Base-by-base conservation (phyloP, 1,284 basidiomycete genomes). In the Rhodotorula sp. region DNA sequence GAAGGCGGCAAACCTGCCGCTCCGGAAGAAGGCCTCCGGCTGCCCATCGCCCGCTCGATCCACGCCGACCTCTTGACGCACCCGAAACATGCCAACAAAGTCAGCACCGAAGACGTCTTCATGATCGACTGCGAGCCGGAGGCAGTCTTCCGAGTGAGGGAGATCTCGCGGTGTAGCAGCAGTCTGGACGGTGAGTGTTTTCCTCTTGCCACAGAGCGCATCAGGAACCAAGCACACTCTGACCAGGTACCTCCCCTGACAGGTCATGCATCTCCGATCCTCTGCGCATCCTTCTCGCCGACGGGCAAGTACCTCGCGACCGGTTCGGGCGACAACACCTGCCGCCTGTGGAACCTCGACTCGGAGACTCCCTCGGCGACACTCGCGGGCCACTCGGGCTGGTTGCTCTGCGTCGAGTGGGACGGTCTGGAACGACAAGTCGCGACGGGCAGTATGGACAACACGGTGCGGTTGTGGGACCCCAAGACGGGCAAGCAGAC, bases 401-500 rank as follows among this genome's bases (percentile, higher is more conserved):
- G 95, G 95, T 93, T 99, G 2, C 84, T 99, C 1, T 96, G 93
- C 76, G 91, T 95, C 4, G 96, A 97, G 79, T 99, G 95, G 95
- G 95, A 98, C 78, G 89, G 91, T 0, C 85, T 90, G 82, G 95
- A 97, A 79, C 85, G 93, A 66, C 88, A 89, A 74, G 82, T 98
- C 24, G 95, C 94, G 1, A 95, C 92, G 1, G 96, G 94, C 88
- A 95, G 79, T 90, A 95, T 81, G 91, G 93, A 48, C 90, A 93
- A 76, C 61, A 70, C 72, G 78, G 90, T 92, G 18, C 84, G 93
- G 54, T 81, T 96, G 72, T 97, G 94, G 94, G 90, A 95, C 78
- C 91, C 91, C 18, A 90, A 90, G 79, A 89, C 89, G 0, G 94
- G 94, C 18, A 91, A 91, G 78, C 83, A 90, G 0, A 84, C 90